Base-by-base conservation (phyloP, 1,284 basidiomycete genomes). In the Marasmius fiardii region DNA sequence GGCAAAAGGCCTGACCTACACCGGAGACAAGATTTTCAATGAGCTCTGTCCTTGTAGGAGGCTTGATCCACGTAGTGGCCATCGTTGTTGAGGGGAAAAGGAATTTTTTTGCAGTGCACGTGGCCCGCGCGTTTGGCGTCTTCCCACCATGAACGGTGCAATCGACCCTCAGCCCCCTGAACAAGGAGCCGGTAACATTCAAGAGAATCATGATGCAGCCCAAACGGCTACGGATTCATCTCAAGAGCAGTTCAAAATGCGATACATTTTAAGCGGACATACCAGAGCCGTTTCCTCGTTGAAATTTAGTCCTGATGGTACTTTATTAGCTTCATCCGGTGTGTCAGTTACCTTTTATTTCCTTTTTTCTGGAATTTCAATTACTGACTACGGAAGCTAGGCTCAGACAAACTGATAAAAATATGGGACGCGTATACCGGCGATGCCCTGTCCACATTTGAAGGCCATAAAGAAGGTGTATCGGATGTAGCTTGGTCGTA, bases 11-110 rank as follows among this genome's bases (percentile, higher is more conserved):
- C 92, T 65, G 61, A 92, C 93, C 93, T 59, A 96, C 93, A 56
- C 93, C 93, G 51, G 91, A 92, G 44, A 96, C 93, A 33, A 96
- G 82, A 64, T 91, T 88, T 67, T 95, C 91, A 60, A 96, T 95
- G 63, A 90, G 79, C 60, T 92, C 88, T 61, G 92, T 87, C 49
- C 93, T 80, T 54, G 86, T 88, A 18, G 83, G 71, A 43, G 93
- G 93, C 37, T 78, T 75, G 47, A 81, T 72, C 88, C 88, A 91
- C 59, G 79, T 76, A 26, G 82, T 68, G 58, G 82, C 79, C 65
- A 82, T 41, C 20, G 16, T n/a, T 37, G 75, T 28, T 56, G 61
- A 53, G 57, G 31, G 10, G 55, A 33, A 12, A 23, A 43, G 20
- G 18, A 33, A 12, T 51, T 49, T 26, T 41, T 23, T 10, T 23